Conservation (phyloP, 2,329 filamentous ascomycete species). For the Scortechinia acanthostroma region DNA sequence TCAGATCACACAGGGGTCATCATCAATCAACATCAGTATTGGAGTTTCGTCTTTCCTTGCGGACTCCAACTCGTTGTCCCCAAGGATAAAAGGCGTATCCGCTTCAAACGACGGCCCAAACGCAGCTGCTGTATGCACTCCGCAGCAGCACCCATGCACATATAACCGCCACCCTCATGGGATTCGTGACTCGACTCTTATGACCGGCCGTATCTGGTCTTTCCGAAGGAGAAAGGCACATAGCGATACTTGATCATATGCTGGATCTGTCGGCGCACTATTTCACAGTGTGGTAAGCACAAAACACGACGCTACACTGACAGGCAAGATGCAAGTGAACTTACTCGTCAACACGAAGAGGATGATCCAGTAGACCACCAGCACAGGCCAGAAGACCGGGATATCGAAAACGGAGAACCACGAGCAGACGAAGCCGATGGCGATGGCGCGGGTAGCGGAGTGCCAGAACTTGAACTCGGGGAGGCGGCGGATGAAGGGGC, state of each 20-base stretch:
- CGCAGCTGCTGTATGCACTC: no score
- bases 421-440: conserved; percentile 77
- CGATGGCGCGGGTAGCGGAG: conserved; percentile 79
- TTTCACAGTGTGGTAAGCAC: neutral
- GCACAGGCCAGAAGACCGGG: conserved; percentile 96
- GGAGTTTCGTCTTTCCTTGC: neutral
- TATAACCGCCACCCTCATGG: neutral
- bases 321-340: conserved; percentile 27
- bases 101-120: no score
- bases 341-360: conserved; percentile 89
- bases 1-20: neutral
- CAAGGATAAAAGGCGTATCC: no score
- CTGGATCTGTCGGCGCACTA: conserved; percentile 98
- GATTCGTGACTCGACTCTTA: neutral
- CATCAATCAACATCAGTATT: neutral
- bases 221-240: conserved; percentile 86
- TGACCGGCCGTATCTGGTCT: conserved; percentile 60
- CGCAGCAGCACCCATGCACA: no score
- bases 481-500: conserved; percentile 88
- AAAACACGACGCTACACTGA: no score
- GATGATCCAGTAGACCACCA: conserved; percentile 98
- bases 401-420: conserved; percentile 95
- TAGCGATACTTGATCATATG: conserved; percentile 99
- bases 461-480: conserved; percentile 99
- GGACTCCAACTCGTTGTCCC: neutral